Evolutionary conservation across 2,329 filamentous ascomycete genomes (phyloP), one percentile per base, ranked within the genome.

Genomic region (Celoporthe dispersa): DNA sequence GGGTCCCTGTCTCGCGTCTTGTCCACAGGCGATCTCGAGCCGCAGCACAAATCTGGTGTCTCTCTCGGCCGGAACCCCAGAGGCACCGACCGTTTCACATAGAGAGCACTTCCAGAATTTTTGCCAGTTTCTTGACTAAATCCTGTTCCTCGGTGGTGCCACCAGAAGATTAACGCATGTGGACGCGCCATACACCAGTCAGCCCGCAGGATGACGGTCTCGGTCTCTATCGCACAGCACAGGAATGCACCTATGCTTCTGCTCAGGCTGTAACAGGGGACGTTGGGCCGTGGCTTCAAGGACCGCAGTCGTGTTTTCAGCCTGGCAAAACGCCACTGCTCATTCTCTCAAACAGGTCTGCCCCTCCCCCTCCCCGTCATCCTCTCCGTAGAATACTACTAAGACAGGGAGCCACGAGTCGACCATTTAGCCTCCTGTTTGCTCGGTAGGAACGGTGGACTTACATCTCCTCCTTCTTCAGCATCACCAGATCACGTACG

Each of bases 61-160:
- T 39, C 59, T 64, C 33, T 44, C 66, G 66, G 66, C 60, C 66
- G 66, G 61, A 33, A 64, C 41, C n/a, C 33, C 25, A 57, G 22
- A n/a, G 53, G 16, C 25, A 41, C 22, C n/a, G n/a, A 41, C 22
- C n/a, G 35, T 41, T 28, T 63, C 35, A 39, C 37, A 9, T 63
- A 44, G 37, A n/a, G 9, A 28, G 37, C 6, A n/a, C 60, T 44
- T 63, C 37, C 37, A 63, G 60, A 63, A 44, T n/a, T 39, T n/a
- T 63, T 63, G 60, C 60, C 60, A n/a, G 37, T 31, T 37, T 60
- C 7, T 60, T n/a, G 16, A 22, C 57, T 6, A 22, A 22, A 37
- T 11, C 22, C 33, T n/a, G 31, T 37, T n/a, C 33, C 7, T n/a
- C 8, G 31, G 14, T 14, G 33, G 8, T 37, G 57, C 16, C 33